Evolutionary conservation across 2,329 filamentous ascomycete genomes (phyloP), one percentile per base, ranked within the genome.

Genomic region (Diaporthe citriasiana): DNA sequence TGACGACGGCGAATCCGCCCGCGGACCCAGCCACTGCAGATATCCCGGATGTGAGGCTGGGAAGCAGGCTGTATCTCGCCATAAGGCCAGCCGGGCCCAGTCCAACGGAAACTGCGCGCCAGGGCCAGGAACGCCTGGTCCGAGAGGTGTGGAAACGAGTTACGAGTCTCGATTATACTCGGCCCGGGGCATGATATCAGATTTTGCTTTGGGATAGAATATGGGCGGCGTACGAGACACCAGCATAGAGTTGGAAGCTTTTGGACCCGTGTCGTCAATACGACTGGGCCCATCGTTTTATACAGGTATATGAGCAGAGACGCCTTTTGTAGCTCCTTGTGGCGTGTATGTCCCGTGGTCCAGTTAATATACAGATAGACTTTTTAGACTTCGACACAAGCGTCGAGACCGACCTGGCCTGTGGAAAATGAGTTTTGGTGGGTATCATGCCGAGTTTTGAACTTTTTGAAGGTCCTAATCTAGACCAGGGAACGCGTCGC

Each of bases 1-100:
- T 95, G 27, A 95, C 93, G 0, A 93, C 91, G 4, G 93, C 93
- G 0, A 94, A 94, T 77, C 92, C 93, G 2, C 93, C 93, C 0
- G 82, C 87, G 51, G 84, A 93, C 76, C 81, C 84, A 17, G 85
- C 86, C 15, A 90, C 85, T 0, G 89, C 87, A 1, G 81, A 85
- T 0, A 91, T 95, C 33, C 84, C 88, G 65, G 88, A 91, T 13
- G 90, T 89, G 1, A 87, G 86, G 68, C 82, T 95, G 15, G 93
- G 93, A 0, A 91, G 93, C 77, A 85, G 93, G 35, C 79, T 94
- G 12, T 95, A 95, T 81, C 83, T 95, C 57, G 93, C 93, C 1
- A 91, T 95, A 70, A 83, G 92, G 77, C 91, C 93, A 5, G 93
- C 92, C 47, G 92, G 92, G 0, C 85, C 90, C 27, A 89, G 89